Evolutionary conservation across 2,329 filamentous ascomycete genomes (phyloP).

Genomic region (Simplicillium aogashimaense): DNA sequence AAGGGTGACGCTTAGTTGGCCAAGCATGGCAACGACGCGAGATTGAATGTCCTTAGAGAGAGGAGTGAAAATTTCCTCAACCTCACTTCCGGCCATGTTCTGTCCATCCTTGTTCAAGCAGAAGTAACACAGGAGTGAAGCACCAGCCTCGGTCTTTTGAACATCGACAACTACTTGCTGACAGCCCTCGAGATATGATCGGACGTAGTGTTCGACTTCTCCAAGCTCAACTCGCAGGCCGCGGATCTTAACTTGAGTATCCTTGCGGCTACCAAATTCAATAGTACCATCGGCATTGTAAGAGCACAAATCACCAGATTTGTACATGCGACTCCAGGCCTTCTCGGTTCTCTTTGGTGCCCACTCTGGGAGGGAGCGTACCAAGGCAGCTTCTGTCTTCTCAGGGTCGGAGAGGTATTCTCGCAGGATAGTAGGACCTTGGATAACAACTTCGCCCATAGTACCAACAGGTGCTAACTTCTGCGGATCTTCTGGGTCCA

Average conservation of each 20-base stretch:
- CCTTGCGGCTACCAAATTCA: conserved; percentile 36
- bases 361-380: conserved; percentile 1
- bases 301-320: conserved; percentile 12
- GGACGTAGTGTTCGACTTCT: conserved; percentile 9
- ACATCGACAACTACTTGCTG: no score
- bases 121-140: not conserved
- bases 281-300: conserved; percentile 24
- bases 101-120: conserved; percentile 4
- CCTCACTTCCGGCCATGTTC: no score
- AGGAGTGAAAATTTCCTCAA: conserved; percentile 5
- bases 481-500: conserved; percentile 2
- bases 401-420: conserved; percentile 8
- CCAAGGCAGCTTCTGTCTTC: conserved; percentile 14
- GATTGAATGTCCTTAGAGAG: conserved; percentile 4
- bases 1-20: conserved; percentile 5
- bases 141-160: no score
- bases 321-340: conserved; percentile 9
- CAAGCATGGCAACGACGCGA: conserved; percentile 8
- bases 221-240: conserved; percentile 41
- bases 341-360: not conserved
- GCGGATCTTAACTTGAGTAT: conserved; percentile 44
- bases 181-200: no score
- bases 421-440: conserved; percentile 8
- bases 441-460: conserved; percentile 11
- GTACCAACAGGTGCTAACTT: conserved; percentile 7